Conservation (phyloP, 352 stramenopile species). For the Phytopythium aichiense region DNA sequence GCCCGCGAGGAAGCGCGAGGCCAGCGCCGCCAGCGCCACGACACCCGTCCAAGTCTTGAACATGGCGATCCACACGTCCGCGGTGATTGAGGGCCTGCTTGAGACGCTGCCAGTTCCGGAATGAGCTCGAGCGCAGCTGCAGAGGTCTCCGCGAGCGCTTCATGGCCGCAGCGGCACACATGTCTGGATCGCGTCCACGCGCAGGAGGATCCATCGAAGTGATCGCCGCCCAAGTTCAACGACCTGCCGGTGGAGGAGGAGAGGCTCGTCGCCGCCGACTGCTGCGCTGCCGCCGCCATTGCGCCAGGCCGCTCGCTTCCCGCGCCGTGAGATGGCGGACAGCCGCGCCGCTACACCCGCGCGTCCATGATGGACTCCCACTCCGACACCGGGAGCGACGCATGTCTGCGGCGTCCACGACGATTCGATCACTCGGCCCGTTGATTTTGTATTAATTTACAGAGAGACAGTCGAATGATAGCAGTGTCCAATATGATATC, state of each 20-base stretch:
- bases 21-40: conserved; percentile 22
- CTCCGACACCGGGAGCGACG: neutral
- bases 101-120: conserved; percentile 18
- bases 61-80: conserved; percentile 14
- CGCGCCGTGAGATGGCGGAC: neutral
- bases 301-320: neutral
- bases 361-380: neutral
- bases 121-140: conserved; percentile 10
- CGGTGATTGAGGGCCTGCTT: neutral
- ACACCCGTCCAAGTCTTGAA: conserved; percentile 30
- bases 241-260: neutral
- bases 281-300: neutral
- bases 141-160: neutral
- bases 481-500: no score
- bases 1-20: neutral
- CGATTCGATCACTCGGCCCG: neutral
- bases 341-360: neutral
- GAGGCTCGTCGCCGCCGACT: neutral
- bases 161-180: neutral
- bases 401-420: neutral
- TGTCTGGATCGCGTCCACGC: neutral
- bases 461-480: neutral
- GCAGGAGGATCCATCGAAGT: neutral
- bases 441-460: neutral
- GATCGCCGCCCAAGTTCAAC: neutral